Evolutionary conservation across 2,329 filamentous ascomycete genomes (phyloP).

Genomic region (Trichoderma gracile): DNA sequence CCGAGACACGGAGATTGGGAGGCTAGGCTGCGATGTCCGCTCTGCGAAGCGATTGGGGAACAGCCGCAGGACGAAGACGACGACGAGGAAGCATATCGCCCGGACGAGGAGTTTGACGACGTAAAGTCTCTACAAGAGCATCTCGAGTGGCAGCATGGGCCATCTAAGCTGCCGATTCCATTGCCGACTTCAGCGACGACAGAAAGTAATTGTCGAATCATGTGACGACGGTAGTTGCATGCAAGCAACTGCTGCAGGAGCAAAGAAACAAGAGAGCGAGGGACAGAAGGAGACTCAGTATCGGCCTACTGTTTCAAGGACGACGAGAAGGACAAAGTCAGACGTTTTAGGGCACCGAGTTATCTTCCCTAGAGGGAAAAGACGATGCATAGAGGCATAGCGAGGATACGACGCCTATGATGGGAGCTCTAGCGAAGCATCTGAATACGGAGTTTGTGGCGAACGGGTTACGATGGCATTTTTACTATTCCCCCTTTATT

Average conservation of each 20-base stretch:
- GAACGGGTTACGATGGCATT: conserved; percentile 14
- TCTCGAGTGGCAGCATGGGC: conserved; percentile 57
- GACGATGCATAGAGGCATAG: not conserved
- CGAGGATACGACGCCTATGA: conserved; percentile 19
- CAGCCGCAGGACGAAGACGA: conserved; percentile 47
- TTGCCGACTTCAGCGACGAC: conserved; percentile 33
- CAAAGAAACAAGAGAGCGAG: not conserved
- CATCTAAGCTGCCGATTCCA: conserved; percentile 35
- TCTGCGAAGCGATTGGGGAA: conserved; percentile 56
- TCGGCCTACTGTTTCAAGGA: not conserved
- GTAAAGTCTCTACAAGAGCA: conserved; percentile 54
- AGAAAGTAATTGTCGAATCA: conserved; percentile 44
- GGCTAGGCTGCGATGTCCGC: conserved; percentile 54
- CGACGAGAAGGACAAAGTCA: not conserved
- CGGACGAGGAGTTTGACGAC: conserved; percentile 53
- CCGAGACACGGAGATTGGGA: conserved; percentile 54
- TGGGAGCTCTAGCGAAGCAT: conserved; percentile 15
- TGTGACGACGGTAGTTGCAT: conserved; percentile 38
- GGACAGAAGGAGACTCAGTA: not conserved
- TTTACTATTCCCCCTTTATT: not conserved
- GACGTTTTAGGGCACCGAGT: not conserved
- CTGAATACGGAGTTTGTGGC: conserved; percentile 23
- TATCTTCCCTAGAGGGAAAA: not conserved
- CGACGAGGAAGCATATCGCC: conserved; percentile 52
- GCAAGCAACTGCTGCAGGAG: not conserved